A percentile compares a stretch with the other conserved stretches of the same genome.
Evolutionary conservation across 2,329 filamentous ascomycete genomes (phyloP).

Genomic region (Hypomyces rosellus): DNA sequence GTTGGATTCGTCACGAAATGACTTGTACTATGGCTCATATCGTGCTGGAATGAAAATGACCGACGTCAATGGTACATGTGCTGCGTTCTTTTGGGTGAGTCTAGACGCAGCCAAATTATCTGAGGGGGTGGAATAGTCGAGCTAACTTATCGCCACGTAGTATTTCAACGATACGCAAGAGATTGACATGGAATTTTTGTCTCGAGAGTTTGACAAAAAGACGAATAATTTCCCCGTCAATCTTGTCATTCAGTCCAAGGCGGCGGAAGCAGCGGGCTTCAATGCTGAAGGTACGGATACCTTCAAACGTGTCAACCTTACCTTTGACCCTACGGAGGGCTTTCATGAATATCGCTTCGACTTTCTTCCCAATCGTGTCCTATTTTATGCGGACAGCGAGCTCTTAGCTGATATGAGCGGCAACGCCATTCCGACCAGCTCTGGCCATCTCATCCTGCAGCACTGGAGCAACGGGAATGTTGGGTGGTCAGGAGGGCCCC

Average conservation of each 20-base stretch:
- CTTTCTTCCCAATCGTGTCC: slow-evolving; percentile 55
- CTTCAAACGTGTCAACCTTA: slow-evolving; percentile 52
- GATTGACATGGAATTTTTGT: slow-evolving; percentile 76
- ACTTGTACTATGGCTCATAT: slow-evolving; percentile 66
- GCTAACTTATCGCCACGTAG: slow-evolving; percentile 30
- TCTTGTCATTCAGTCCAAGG: slow-evolving; percentile 65
- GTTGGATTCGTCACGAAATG: slow-evolving; percentile 52
- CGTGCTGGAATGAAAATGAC: slow-evolving; percentile 61
- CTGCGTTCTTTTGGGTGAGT: slow-evolving; percentile 71
- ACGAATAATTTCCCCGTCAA: slow-evolving; percentile 56
- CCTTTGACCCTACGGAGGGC: slow-evolving; percentile 57
- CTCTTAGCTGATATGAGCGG: slow-evolving; percentile 51
- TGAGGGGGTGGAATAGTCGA: neutral
- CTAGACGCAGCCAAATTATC: neutral
- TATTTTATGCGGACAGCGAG: slow-evolving; percentile 62
- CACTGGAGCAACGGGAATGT: slow-evolving; percentile 75
- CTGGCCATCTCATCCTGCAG: slow-evolving; percentile 63
- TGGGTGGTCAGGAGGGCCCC: slow-evolving; percentile 66
- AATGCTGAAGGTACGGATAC: slow-evolving; percentile 54
- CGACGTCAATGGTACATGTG: slow-evolving; percentile 59
- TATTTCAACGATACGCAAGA: slow-evolving; percentile 75
- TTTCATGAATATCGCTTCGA: slow-evolving; percentile 81
- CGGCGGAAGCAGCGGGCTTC: slow-evolving; percentile 52
- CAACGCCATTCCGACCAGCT: slow-evolving; percentile 49
- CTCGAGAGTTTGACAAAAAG: slow-evolving; percentile 50